Percentiles rank a stretch among this genome's conserved stretches.
Evolutionary conservation across 1,284 basidiomycete genomes (phyloP).

Genomic region (Apiotrichum gamsii): DNA sequence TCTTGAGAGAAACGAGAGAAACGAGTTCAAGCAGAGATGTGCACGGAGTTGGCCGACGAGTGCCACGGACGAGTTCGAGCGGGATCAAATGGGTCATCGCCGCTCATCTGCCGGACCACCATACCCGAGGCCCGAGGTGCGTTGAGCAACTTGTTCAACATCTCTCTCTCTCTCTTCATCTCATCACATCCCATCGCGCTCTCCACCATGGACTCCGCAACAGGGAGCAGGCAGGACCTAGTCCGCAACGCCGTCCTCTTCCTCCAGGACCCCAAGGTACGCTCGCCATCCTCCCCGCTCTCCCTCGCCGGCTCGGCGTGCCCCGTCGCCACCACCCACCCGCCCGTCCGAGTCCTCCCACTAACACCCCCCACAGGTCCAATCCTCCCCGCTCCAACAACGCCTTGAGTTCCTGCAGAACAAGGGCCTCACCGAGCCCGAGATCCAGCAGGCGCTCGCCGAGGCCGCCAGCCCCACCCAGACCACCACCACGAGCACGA

Average conservation of each 20-base stretch:
- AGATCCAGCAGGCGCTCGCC: constrained; percentile 81
- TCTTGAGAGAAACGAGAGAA: no score
- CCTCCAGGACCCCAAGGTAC: constrained; percentile 56
- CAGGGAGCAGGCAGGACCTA: constrained; percentile 57
- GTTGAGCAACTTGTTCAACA: no score
- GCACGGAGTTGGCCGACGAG: no score
- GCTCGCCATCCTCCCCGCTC: no score
- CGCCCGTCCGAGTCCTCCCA: neutral
- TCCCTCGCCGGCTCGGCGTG: no score
- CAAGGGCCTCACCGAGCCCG: constrained; percentile 75
- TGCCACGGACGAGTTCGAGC: no score
- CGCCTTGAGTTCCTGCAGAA: constrained; percentile 88
- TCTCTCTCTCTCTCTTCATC: neutral
- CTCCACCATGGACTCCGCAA: constrained; percentile 7
- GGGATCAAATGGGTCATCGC: no score
- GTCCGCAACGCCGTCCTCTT: constrained; percentile 74
- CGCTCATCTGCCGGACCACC: no score
- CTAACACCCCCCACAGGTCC: constrained; percentile 30
- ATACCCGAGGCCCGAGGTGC: no score
- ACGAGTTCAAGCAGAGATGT: no score
- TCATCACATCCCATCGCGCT: neutral
- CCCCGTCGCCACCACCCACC: no score
- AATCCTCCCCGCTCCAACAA: constrained; percentile 69
- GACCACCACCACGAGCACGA: constrained; percentile 3
- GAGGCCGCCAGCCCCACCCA: constrained; percentile 48